Conservation (phyloP, 768 basidiomycete species). For the Tricholoma sp. region DNA sequence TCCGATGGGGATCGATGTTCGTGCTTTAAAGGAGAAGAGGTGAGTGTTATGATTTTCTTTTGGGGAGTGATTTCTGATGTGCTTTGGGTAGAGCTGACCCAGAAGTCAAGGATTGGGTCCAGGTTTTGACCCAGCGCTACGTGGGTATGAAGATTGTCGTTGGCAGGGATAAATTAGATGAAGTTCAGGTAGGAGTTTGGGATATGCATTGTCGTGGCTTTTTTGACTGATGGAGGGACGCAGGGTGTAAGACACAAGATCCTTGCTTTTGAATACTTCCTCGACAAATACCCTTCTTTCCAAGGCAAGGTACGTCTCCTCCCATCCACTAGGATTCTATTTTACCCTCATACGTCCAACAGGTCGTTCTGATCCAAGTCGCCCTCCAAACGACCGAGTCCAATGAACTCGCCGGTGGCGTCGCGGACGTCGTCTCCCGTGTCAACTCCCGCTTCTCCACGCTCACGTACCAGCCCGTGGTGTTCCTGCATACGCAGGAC, state of each 20-base stretch:
- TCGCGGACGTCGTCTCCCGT: constrained; percentile 70
- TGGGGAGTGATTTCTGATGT: constrained; percentile 1
- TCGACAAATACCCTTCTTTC: constrained; percentile 75
- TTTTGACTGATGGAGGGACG: neutral
- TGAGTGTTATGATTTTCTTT: constrained; percentile 19
- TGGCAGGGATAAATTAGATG: constrained; percentile 85
- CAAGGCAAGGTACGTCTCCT: constrained; percentile 54
- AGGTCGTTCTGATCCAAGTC: constrained; percentile 84
- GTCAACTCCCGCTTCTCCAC: constrained; percentile 83
- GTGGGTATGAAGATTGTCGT: constrained; percentile 84
- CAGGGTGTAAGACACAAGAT: constrained; percentile 80
- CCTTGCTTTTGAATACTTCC: constrained; percentile 76
- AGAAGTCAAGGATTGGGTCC: constrained; percentile 81
- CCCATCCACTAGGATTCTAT: too few relatives aligned
- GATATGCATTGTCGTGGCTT: neutral
- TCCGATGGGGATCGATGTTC: constrained; percentile 88
- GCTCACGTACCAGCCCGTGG: constrained; percentile 82
- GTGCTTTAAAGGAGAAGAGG: constrained; percentile 61
- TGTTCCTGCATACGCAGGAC: constrained; percentile 82
- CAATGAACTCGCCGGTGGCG: constrained; percentile 69
- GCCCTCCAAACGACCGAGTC: constrained; percentile 78
- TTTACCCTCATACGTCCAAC: neutral
- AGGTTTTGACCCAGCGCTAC: constrained; percentile 74
- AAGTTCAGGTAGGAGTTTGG: constrained; percentile 50
- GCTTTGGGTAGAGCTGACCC: constrained; percentile 47